phyloP scores from a whole-genome alignment of 352 stramenopile species.

The Phytophthora pistaciae region DNA sequence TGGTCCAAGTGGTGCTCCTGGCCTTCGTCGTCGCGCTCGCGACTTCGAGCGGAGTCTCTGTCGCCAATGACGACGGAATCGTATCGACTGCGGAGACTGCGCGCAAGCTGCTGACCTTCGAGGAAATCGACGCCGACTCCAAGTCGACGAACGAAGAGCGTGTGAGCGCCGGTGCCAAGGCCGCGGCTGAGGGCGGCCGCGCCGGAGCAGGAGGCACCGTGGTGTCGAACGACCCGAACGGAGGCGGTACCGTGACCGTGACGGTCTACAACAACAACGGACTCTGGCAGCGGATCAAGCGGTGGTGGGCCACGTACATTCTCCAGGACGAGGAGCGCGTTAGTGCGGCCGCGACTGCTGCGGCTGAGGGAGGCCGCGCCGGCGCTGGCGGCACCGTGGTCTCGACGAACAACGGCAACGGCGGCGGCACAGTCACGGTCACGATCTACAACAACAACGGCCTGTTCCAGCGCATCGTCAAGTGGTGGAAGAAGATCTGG shows the following conservation, averaged over 20 bases:
- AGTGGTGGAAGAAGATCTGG: conserved; percentile 17
- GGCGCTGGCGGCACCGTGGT: conserved; percentile 13
- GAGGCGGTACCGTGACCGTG: conserved; percentile 17
- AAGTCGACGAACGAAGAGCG: conserved; percentile 21
- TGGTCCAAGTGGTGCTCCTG: conserved; percentile 9
- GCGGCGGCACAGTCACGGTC: conserved; percentile 23
- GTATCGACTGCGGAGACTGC: not conserved
- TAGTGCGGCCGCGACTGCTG: not conserved
- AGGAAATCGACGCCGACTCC: conserved; percentile 3
- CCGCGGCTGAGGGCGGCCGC: conserved; percentile 24
- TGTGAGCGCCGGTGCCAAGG: conserved; percentile 5
- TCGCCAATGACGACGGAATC: conserved; percentile 5
- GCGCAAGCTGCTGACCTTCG: conserved; percentile 17
- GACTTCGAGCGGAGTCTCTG: not conserved
- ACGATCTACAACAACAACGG: conserved; percentile 26
- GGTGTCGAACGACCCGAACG: conserved; percentile 4
- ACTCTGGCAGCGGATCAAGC: conserved; percentile 21
- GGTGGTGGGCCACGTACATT: conserved; percentile 17
- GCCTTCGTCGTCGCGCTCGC: conserved; percentile 4
- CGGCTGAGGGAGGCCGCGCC: conserved; percentile 18
- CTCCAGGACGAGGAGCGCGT: conserved; percentile 10
- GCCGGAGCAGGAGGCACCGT: conserved; percentile 13
- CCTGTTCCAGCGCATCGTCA: conserved; percentile 18
- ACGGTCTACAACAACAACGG: conserved; percentile 28
- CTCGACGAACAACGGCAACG: conserved; percentile 9